Evolutionary conservation across 169 alveolate species (phyloP).

Genomic region (Amoebophrya sp.): DNA sequence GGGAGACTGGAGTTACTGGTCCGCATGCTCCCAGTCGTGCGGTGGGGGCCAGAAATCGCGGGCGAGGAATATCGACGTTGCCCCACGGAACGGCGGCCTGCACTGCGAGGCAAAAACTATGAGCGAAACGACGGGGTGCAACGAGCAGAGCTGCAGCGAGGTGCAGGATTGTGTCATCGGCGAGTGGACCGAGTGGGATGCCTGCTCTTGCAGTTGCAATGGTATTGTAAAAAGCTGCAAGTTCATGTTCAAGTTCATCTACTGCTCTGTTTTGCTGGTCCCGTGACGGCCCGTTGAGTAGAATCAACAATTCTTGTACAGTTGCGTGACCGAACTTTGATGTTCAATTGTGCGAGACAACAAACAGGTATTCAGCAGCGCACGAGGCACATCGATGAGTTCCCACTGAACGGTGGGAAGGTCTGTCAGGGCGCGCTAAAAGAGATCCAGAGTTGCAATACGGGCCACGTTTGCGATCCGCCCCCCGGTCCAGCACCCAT

Average conservation of each 20-base stretch:
- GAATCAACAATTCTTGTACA: too few relatives aligned
- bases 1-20: constrained; percentile 7
- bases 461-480: neutral
- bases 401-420: neutral
- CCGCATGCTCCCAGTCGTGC: neutral
- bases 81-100: neutral
- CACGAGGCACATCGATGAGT: neutral
- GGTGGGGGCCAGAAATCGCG: neutral
- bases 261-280: too few relatives aligned
- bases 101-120: neutral
- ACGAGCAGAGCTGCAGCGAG: neutral
- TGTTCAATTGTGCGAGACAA: too few relatives aligned
- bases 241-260: too few relatives aligned
- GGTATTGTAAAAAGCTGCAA: too few relatives aligned
- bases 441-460: neutral
- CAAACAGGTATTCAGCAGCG: neutral
- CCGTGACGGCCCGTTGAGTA: too few relatives aligned
- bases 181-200: neutral
- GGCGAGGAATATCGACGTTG: neutral
- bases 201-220: neutral
- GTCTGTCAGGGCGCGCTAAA: neutral
- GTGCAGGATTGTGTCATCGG: neutral
- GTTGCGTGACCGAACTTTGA: too few relatives aligned
- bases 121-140: neutral
- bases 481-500: neutral